Base-by-base conservation (phyloP, 2,329 filamentous ascomycete genomes). In the Phyllosticta citrichinensis region DNA sequence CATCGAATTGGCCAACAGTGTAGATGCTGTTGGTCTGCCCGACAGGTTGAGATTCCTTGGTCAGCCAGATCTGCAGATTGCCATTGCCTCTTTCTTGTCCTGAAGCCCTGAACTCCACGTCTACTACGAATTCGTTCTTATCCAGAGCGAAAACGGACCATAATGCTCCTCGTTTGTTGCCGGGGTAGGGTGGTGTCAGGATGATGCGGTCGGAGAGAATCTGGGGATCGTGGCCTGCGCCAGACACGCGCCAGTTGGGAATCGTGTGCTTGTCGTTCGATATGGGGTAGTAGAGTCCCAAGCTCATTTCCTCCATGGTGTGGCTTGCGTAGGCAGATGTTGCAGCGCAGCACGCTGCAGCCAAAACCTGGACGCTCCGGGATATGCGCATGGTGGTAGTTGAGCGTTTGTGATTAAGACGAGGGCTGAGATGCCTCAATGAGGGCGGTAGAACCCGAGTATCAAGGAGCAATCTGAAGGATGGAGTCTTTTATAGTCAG, bases 1-100 rank as follows among this genome's bases (percentile, higher is more conserved):
- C 94, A 68, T 97, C 93, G 68, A 96, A 99, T 67, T 83, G 84
- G 59, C 84, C 84, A 10, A 87, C 87, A 0, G 88, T 94, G 76
- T 97, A 96, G 66, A 96, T 84, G 74, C 89, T 95, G 65, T 84
- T 82, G 24, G 86, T 82, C 60, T 85, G 87, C 60, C 96, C 79
- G 30, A 80, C 78, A 63, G 80, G 75, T 66, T 83, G 77, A 33
- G 88, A 88, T 63, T 89, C 82, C 67, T 84, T 86, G 58, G 84
- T 86, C 70, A 95, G 90, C 94, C 94, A 99, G 68, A 99, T 81
- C 75, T 97, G 93, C 66, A 99, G 79, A 75, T 95, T 97, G 56
- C 94, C 94, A 62, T 87, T 86, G 57, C 87, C 91, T 67, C 89
- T 81, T 71, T 97, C 94, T 64, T 88, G 87, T 8, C 94, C 94